A percentile compares a stretch with the other conserved stretches of the same genome.
Conservation (phyloP, 2,329 filamentous ascomycete genomes). For the Fonsecaea pedrosoi region DNA sequence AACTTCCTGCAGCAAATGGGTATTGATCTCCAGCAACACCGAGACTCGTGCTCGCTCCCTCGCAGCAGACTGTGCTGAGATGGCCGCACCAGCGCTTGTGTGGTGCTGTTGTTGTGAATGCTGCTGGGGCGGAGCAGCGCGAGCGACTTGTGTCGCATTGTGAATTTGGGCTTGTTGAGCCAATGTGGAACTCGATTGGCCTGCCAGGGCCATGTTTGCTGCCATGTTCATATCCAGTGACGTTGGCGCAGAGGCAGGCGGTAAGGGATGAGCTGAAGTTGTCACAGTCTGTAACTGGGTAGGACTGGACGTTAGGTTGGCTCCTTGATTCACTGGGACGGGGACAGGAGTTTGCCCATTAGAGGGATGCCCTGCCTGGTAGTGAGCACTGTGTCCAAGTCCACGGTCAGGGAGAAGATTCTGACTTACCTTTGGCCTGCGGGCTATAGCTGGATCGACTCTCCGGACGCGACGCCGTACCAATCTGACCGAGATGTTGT, state of each 20-base stretch:
- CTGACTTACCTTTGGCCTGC: constrained; percentile 28
- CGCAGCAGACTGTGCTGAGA: constrained; percentile 43
- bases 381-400: constrained; percentile 11
- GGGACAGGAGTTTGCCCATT: constrained; percentile 30
- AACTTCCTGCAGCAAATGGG: constrained; percentile 56
- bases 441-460: constrained; percentile 20
- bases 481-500: constrained; percentile 36
- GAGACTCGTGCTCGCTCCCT: constrained; percentile 56
- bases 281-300: constrained; percentile 20
- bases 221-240: constrained; percentile 27
- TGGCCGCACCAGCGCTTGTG: constrained; percentile 16
- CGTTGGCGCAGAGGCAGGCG: constrained; percentile 17
- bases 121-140: constrained; percentile 15
- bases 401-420: not conserved
- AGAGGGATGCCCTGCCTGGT: constrained; percentile 26
- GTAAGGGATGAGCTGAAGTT: constrained; percentile 16
- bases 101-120: constrained; percentile 21
- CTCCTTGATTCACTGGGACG: constrained; percentile 37
- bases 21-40: constrained; percentile 56
- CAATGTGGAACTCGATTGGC: constrained; percentile 29
- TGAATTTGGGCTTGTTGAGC: constrained; percentile 38
- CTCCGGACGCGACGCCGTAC: constrained; percentile 24
- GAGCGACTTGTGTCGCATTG: constrained; percentile 33
- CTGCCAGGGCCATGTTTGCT: constrained; percentile 23
- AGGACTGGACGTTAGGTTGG: constrained; percentile 23